A percentile compares a stretch with the other conserved stretches of the same genome.
phyloP scores from a whole-genome alignment of 202 grass and related monocot genomes.

The Panicum virgatum region DNA sequence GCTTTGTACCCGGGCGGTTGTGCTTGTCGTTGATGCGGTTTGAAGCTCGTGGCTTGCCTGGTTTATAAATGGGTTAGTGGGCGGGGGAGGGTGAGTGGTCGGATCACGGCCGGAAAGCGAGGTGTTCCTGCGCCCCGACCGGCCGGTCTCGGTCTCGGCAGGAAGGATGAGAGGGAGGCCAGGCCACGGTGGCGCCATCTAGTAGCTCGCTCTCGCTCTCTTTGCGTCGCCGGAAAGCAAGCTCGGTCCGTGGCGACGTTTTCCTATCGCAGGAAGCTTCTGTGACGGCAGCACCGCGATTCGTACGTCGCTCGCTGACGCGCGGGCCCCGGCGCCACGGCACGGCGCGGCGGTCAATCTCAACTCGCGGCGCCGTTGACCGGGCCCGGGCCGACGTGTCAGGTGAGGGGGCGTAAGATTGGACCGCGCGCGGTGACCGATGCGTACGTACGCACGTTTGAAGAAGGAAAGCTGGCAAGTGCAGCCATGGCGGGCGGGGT shows the following conservation, averaged over 20 bases:
- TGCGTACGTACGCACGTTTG: too few species aligned
- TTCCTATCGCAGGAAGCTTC: too few species aligned
- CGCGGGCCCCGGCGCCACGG: background rate
- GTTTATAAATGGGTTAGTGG: background rate
- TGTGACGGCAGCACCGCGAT: too few species aligned
- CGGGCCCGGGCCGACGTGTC: background rate
- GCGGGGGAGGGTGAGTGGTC: background rate
- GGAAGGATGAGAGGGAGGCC: too few species aligned
- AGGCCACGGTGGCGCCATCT: background rate
- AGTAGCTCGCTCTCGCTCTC: background rate
- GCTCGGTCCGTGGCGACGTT: background rate
- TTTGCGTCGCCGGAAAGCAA: conserved; percentile 26
- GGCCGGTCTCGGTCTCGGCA: background rate
- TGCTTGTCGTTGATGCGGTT: too few species aligned
- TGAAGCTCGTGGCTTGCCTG: background rate
- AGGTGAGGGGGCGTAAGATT: too few species aligned
- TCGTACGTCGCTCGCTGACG: background rate
- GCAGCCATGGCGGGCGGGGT: background rate
- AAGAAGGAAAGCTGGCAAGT: background rate
- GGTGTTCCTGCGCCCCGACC: background rate
- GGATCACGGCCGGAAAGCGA: conserved; percentile 21
- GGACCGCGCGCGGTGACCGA: too few species aligned
- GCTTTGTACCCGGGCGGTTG: too few species aligned
- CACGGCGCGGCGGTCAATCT: too few species aligned
- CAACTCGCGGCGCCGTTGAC: background rate